A percentile compares a stretch with the other conserved stretches of the same genome.
These are phyloP conservation scores for Cutaneotrichosporon sp. DNA, from an alignment of 1,284 basidiomycete species.

Conservation along the genomic window DNA sequence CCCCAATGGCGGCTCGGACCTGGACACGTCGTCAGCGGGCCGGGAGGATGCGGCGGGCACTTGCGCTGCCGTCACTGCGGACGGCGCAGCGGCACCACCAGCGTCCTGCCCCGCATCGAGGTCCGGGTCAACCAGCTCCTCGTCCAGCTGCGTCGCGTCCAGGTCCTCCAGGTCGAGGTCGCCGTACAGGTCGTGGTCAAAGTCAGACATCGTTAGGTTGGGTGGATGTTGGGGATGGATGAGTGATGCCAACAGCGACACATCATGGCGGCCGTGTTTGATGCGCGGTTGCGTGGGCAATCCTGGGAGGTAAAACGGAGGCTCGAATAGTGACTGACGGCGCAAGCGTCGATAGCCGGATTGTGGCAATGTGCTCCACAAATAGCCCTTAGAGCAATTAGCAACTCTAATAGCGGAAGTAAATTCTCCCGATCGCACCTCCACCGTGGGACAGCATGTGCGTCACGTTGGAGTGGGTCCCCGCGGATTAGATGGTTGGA, in stretches of 20 bases:
- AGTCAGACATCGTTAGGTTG: constrained; percentile 31
- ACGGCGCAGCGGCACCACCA: background rate
- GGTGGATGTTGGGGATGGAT: constrained; percentile 8
- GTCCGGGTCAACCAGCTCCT: constrained; percentile 35
- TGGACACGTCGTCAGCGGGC: background rate
- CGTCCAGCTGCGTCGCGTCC: constrained; percentile 37
- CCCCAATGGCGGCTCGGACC: background rate
- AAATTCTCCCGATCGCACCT: background rate
- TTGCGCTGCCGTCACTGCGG: background rate
- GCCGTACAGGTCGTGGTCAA: constrained; percentile 39
- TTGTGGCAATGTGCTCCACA: too few relatives aligned
- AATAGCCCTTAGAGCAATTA: too few relatives aligned
- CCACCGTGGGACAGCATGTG: background rate
- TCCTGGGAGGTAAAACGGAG: too few relatives aligned
- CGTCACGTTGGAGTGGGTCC: too few relatives aligned
- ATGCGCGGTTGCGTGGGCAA: background rate
- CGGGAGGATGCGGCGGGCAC: background rate
- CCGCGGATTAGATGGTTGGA: too few relatives aligned
- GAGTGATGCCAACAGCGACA: background rate
- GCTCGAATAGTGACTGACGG: too few relatives aligned
- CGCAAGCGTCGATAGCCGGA: too few relatives aligned
- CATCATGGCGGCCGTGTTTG: too few relatives aligned
- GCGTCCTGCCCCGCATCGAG: background rate
- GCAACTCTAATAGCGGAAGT: background rate
- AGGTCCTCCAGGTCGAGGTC: constrained; percentile 40